Conservation (phyloP, 441 rosid species). For the Gossypium davidsonii region DNA sequence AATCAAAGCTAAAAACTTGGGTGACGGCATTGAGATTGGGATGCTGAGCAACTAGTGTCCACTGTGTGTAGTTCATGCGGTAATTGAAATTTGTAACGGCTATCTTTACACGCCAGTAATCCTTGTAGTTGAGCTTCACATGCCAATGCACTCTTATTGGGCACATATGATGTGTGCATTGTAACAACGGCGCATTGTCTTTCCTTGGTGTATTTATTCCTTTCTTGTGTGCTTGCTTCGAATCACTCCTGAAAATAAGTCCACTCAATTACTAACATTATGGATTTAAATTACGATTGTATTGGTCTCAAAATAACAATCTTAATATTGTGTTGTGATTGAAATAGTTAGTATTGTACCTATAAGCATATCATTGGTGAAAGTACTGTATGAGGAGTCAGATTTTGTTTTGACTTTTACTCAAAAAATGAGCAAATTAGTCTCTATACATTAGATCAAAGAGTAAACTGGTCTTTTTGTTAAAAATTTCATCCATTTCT, state of each 20-base stretch:
- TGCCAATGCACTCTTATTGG: constrained; percentile 94
- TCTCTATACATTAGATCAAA: too few species aligned
- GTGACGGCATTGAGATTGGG: constrained; percentile 85
- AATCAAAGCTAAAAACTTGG: constrained; percentile 81
- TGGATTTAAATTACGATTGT: too few species aligned
- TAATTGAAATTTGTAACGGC: constrained; percentile 83
- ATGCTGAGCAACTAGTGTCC: constrained; percentile 89
- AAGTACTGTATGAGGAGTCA: too few species aligned
- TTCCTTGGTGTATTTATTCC: constrained; percentile 61
- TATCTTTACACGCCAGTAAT: constrained; percentile 84
- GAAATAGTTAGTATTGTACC: too few species aligned
- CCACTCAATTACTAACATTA: too few species aligned
- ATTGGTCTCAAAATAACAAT: neutral
- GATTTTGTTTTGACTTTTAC: too few species aligned
- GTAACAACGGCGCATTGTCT: constrained; percentile 61
- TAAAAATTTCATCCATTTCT: too few species aligned
- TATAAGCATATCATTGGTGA: too few species aligned
- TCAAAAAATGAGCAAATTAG: too few species aligned
- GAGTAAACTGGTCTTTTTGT: too few species aligned
- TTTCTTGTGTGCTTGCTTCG: constrained; percentile 40
- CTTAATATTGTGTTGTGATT: too few species aligned
- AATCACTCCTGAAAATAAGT: constrained; percentile 38
- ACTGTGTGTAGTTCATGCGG: constrained; percentile 73
- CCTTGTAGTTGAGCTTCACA: constrained; percentile 71
- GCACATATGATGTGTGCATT: constrained; percentile 93